phyloP scores from a whole-genome alignment of 352 stramenopile genomes.

The Phytopythium mirpurense region DNA sequence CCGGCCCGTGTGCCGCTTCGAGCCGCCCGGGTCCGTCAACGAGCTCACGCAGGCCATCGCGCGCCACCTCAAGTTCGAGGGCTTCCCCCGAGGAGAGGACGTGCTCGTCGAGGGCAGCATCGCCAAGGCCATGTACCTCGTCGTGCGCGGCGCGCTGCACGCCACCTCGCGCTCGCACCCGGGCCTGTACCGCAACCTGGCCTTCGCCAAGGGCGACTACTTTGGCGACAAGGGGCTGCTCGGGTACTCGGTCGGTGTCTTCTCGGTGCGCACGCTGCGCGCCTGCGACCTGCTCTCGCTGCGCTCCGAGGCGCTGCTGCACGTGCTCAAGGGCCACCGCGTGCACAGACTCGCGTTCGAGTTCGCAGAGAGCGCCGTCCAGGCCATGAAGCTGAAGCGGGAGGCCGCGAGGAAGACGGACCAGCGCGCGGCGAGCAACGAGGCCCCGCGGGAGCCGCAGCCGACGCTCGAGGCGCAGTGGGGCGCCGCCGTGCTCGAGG shows the following conservation, averaged over 20 bases:
- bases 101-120: conserved; percentile 61
- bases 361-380: conserved; percentile 19
- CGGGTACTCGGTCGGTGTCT: conserved; percentile 34
- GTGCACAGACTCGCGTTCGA: conserved; percentile 35
- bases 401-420: conserved; percentile 14
- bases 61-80: conserved; percentile 49
- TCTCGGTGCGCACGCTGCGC: conserved; percentile 23
- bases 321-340: conserved; percentile 40
- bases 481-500: conserved; percentile 24
- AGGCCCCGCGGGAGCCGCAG: no score
- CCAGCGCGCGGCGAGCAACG: no score
- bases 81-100: conserved; percentile 55
- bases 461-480: conserved; percentile 35
- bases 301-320: conserved; percentile 36
- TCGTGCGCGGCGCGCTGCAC: conserved; percentile 43
- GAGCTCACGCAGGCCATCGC: conserved; percentile 28
- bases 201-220: conserved; percentile 46
- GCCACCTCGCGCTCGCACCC: conserved; percentile 5
- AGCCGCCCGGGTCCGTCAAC: conserved; percentile 22
- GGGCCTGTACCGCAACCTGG: conserved; percentile 17
- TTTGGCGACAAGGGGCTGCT: conserved; percentile 62
- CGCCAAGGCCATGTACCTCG: conserved; percentile 67
- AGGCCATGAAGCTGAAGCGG: conserved; percentile 7
- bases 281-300: conserved; percentile 27
- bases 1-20: conserved; percentile 25